Percentiles rank a stretch among this genome's conserved stretches.
Evolutionary conservation across 2,329 filamentous ascomycete genomes (phyloP).

Genomic region (Corynespora cassiicola): DNA sequence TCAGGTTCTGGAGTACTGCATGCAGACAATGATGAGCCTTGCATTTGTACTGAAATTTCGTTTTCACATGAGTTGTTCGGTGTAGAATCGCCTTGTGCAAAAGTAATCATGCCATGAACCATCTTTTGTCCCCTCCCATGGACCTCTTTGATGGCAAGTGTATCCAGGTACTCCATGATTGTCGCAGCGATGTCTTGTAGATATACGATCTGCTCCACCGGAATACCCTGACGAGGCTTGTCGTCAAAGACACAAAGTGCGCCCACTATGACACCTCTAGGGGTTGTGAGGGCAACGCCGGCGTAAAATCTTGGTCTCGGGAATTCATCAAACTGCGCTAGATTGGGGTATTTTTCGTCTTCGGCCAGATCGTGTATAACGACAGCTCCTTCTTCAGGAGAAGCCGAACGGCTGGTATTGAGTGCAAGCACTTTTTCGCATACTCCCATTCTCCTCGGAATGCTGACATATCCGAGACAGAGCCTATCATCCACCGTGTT

Average conservation of each 20-base stretch:
- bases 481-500: constrained; percentile 13
- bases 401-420: neutral
- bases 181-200: constrained; percentile 32
- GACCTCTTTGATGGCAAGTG: constrained; percentile 31
- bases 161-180: constrained; percentile 31
- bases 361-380: constrained; percentile 17
- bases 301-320: constrained; percentile 28
- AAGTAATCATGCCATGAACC: constrained; percentile 38
- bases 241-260: constrained; percentile 32
- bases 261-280: constrained; percentile 31
- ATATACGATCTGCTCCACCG: constrained; percentile 14
- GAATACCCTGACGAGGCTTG: constrained; percentile 19
- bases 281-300: constrained; percentile 31
- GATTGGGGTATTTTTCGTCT: no score
- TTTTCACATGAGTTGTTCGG: constrained; percentile 20
- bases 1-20: neutral
- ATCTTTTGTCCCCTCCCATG: constrained; percentile 35
- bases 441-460: constrained; percentile 31
- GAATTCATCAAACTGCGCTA: neutral
- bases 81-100: constrained; percentile 34
- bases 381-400: constrained; percentile 6
- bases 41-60: constrained; percentile 1
- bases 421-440: constrained; percentile 26
- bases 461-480: constrained; percentile 39
- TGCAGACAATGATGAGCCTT: neutral